These are phyloP conservation scores for Microbotryomycetes sp. DNA, from an alignment of 1,284 basidiomycete species.

Conservation along the genomic window DNA sequence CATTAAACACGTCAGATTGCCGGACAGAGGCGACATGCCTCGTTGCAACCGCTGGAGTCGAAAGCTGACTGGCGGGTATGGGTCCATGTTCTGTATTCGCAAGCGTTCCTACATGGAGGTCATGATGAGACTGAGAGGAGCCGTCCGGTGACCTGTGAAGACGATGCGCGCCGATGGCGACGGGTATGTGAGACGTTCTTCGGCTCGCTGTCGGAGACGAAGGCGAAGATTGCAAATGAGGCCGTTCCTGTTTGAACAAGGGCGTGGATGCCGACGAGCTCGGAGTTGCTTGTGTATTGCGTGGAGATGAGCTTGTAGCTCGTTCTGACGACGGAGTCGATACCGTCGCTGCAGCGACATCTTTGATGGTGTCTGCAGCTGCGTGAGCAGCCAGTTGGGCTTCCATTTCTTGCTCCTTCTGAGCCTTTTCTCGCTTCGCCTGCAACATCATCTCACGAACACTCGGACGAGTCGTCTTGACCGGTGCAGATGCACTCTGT, in stretches of 20 bases:
- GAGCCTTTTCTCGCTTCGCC: slow-evolving; percentile 42
- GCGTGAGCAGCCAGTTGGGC: slow-evolving; percentile 73
- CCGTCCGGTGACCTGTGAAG: neutral
- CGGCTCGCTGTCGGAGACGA: neutral
- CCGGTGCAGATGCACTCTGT: neutral
- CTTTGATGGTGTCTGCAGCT: neutral
- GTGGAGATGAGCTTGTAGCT: neutral
- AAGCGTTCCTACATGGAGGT: no score
- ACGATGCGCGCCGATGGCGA: neutral
- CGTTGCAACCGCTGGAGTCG: neutral
- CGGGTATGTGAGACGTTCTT: neutral
- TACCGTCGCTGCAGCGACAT: no score
- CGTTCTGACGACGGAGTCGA: no score
- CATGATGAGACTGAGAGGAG: neutral
- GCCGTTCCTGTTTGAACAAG: neutral
- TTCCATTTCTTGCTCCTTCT: slow-evolving; percentile 75
- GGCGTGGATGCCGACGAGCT: neutral
- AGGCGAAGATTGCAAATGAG: neutral
- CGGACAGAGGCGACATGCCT: neutral
- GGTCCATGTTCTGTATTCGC: neutral
- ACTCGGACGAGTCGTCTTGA: neutral
- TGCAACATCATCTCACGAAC: slow-evolving; percentile 22
- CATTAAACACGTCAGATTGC: slow-evolving; percentile 14
- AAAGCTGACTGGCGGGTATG: no score
- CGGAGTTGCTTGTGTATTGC: neutral